Percentiles rank a stretch among this genome's conserved stretches.
Conservation (phyloP, 2,329 filamentous ascomycete genomes). For the Fusarium sp. region DNA sequence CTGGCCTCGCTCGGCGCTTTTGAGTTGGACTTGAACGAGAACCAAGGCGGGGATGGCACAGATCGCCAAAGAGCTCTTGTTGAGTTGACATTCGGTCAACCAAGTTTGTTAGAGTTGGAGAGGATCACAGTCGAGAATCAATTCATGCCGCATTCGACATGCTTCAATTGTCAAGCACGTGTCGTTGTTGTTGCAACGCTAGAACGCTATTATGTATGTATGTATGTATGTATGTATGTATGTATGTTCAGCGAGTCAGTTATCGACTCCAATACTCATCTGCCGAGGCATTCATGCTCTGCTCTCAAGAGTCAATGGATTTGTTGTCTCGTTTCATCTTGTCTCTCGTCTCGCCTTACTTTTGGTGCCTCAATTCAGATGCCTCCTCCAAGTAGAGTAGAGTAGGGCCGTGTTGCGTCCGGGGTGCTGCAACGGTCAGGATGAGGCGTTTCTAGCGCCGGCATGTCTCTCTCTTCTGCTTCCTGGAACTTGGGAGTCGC, state of each 20-base stretch:
- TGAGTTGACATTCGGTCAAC: not conserved
- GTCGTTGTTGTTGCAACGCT: not conserved
- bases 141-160: not conserved
- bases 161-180: not conserved
- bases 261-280: not conserved
- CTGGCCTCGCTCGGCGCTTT: not conserved
- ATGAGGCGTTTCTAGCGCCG: slow-evolving; percentile 38
- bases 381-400: too few relatives aligned
- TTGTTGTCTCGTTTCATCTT: not conserved
- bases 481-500: not conserved
- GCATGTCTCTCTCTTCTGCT: slow-evolving; percentile 18
- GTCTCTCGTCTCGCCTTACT: slow-evolving; percentile 2
- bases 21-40: not conserved
- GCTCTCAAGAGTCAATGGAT: not conserved
- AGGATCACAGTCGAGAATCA: not conserved
- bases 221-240: not conserved
- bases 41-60: slow-evolving; percentile 12
- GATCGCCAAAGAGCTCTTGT: slow-evolving; percentile 10
- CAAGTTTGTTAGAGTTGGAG: not conserved
- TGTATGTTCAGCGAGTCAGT: not conserved
- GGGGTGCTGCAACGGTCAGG: slow-evolving; percentile 33
- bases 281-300: not conserved
- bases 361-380: not conserved
- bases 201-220: not conserved
- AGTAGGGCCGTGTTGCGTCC: slow-evolving; percentile 30